Evolutionary conservation across 352 stramenopile species (phyloP).

Genomic region (Blastocystis sp.): DNA sequence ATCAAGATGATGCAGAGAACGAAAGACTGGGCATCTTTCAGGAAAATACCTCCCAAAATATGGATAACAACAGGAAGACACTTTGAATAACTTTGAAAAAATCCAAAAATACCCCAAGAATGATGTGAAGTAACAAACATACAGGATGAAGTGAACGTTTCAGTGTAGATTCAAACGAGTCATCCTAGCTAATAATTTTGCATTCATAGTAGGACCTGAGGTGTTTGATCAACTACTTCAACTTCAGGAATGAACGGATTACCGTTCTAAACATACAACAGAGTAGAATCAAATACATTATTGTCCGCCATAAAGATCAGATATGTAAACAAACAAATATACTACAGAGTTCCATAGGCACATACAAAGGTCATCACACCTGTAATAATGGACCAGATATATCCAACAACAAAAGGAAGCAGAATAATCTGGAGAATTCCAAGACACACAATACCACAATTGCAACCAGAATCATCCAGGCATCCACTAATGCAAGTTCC

Average conservation of each 20-base stretch:
- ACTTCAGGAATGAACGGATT: conserved; percentile 25
- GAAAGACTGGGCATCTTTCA: neutral
- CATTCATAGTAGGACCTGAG: neutral
- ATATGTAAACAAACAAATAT: neutral
- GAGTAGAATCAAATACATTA: neutral
- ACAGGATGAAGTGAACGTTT: neutral
- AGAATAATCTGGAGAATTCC: conserved; percentile 31
- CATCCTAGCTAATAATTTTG: neutral
- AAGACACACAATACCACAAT: neutral
- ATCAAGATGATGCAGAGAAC: neutral
- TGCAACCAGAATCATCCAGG: neutral
- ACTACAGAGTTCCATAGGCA: neutral
- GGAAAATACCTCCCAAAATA: neutral
- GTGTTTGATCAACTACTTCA: neutral
- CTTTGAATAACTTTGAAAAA: neutral
- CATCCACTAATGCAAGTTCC: neutral
- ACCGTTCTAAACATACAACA: neutral
- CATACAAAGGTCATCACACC: neutral
- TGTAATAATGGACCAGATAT: neutral
- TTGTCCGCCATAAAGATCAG: neutral
- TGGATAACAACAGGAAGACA: neutral
- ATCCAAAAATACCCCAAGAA: neutral
- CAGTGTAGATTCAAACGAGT: neutral
- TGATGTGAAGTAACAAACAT: neutral
- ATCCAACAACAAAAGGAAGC: neutral